Conservation (phyloP, 768 basidiomycete genomes). For the Lepiota brunneoincarnata region DNA sequence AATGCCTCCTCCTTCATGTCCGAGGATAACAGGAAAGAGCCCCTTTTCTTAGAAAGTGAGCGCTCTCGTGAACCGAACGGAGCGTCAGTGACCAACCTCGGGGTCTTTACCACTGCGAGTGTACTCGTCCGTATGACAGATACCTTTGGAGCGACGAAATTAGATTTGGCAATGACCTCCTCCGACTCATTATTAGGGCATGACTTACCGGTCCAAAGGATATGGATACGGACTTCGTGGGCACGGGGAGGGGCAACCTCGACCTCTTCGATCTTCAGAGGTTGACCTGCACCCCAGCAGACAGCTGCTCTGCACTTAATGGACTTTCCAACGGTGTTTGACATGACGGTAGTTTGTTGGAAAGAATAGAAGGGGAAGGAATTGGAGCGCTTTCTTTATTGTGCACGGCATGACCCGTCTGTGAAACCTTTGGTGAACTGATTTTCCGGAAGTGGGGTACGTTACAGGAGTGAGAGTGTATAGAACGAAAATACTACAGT, state of each 20-base stretch:
- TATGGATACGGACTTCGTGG: slow-evolving; percentile 90
- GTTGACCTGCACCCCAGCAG: slow-evolving; percentile 91
- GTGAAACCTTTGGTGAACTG: slow-evolving; percentile 3
- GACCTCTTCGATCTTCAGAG: slow-evolving; percentile 85
- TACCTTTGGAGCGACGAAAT: slow-evolving; percentile 40
- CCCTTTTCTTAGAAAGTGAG: slow-evolving; percentile 46
- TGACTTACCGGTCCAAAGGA: slow-evolving; percentile 80
- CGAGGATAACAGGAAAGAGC: slow-evolving; percentile 88
- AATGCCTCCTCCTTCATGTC: slow-evolving; percentile 92
- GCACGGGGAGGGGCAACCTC: slow-evolving; percentile 90
- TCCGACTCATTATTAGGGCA: neutral
- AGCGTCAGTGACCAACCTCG: slow-evolving; percentile 52
- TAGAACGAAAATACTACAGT: neutral
- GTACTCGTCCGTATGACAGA: slow-evolving; percentile 99
- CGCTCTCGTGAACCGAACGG: neutral
- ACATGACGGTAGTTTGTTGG: slow-evolving; percentile 45
- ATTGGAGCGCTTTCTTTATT: slow-evolving; percentile 10
- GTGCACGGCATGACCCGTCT: slow-evolving; percentile 6
- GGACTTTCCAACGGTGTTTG: slow-evolving; percentile 69
- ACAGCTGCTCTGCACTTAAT: slow-evolving; percentile 92
- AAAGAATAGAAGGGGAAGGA: slow-evolving; percentile 21
- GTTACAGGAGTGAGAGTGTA: neutral
- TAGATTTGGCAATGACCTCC: slow-evolving; percentile 11
- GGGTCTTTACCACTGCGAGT: slow-evolving; percentile 95
- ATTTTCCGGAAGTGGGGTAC: slow-evolving; percentile 4